Base-by-base conservation (phyloP, 208 protist genomes). In the Tritrichomonas foetus region DNA sequence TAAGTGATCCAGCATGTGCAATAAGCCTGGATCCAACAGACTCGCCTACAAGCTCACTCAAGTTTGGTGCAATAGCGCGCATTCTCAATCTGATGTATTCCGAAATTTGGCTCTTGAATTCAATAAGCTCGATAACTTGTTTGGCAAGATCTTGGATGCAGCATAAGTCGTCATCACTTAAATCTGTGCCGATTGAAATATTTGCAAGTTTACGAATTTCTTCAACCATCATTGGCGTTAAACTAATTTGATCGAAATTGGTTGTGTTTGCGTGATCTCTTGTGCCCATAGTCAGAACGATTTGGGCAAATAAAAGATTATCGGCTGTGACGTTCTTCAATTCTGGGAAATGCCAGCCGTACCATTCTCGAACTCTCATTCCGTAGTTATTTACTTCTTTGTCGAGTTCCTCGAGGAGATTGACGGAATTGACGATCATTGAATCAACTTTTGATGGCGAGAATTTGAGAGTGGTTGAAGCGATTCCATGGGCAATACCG, bases 361-460 rank as follows among this genome's bases (percentile, higher is more conserved):
- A 96, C 98, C 98, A 99, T 97, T 99, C 98, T 72, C 95, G 95
- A 41, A 98, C 97, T 80, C 98, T 97, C 99, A 99, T 99, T 13
- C 97, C 98, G 95, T 99, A 99, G 94, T 98, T 99, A 96, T 99
- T 99, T 80, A 99, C 97, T 95, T 99, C 99, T 96, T 99, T 99
- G 95, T 99, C 98, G 14, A 99, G 95, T 94, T 99, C 98, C 95
- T 99, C 98, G 5, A 99, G 96, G 27, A 99, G 96, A 13, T 97
- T 94, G 82, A 99, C 98, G 44, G 99, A 98, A 96, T 99, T 98
- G 84, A 99, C 98, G 80, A 99, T 99, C 99, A 99, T 99, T 94
- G 98, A 98, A 94, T 99, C 99, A 93, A 99, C 98, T 97, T 99
- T 99, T 95, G 99, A 98, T 11, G 99, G 98, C 44, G 97, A 98